Conservation (phyloP, 1,284 basidiomycete genomes). For the Boletellus deceptivus region DNA sequence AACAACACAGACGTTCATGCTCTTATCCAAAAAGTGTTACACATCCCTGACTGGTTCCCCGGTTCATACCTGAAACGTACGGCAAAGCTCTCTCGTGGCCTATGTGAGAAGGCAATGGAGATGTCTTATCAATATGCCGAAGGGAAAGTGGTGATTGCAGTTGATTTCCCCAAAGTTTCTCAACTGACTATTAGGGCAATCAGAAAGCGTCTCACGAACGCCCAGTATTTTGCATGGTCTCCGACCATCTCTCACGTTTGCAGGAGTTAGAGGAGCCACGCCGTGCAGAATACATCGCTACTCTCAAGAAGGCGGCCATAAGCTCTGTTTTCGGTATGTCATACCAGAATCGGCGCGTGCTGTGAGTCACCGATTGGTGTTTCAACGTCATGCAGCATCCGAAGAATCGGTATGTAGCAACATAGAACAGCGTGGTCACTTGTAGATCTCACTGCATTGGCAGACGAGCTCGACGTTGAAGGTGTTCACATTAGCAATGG, state of each 20-base stretch:
- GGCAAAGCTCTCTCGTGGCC: conserved; percentile 4
- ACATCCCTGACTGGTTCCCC: conserved; percentile 22
- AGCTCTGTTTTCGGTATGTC: conserved; percentile 14
- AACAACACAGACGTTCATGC: too few relatives aligned
- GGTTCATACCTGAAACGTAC: conserved; percentile 15
- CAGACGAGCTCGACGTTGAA: conserved; percentile 11
- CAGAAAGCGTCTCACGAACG: background rate
- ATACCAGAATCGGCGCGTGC: background rate
- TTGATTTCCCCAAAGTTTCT: background rate
- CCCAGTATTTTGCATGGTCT: conserved; percentile 11
- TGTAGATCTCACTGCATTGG: background rate
- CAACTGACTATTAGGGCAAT: background rate
- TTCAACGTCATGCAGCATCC: background rate
- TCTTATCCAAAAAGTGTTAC: conserved; percentile 13
- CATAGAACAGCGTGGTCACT: background rate
- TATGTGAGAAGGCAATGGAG: conserved; percentile 5
- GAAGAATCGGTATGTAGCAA: conserved; percentile 12
- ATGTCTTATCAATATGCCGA: conserved; percentile 10
- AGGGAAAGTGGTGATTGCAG: background rate
- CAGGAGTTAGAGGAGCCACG: conserved; percentile 3
- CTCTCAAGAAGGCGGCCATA: background rate
- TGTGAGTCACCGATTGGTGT: background rate
- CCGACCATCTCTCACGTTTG: conserved; percentile 13
- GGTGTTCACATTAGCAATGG: conserved; percentile 36
- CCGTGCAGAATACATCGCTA: background rate